Evolutionary conservation across 805 yeast species (phyloP).

Genomic region (Tetrapisispora fleetii): DNA sequence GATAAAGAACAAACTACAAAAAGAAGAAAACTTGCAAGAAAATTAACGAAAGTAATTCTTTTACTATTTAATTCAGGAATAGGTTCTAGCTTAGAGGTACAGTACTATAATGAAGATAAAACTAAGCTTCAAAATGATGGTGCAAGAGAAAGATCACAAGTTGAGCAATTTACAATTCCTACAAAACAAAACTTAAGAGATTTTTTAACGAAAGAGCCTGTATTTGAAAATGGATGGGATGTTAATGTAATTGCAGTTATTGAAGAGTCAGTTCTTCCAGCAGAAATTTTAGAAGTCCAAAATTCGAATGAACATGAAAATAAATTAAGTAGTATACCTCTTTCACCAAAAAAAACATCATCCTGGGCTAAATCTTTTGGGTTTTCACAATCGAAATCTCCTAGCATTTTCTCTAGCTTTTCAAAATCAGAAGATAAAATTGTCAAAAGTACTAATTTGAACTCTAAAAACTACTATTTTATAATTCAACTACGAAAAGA

Average conservation of each 20-base stretch:
- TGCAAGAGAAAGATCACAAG: conserved; percentile 25
- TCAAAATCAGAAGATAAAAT: background rate
- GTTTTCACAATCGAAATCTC: background rate
- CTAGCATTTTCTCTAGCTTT: conserved; percentile 1
- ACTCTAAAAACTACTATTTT: conserved; percentile 30
- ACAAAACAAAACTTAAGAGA: conserved; percentile 31
- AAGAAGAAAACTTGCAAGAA: conserved; percentile 49
- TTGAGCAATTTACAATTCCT: conserved; percentile 32
- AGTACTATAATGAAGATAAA: conserved; percentile 35
- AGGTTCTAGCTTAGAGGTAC: conserved; percentile 47
- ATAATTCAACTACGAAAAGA: conserved; percentile 37
- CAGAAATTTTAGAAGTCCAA: conserved; percentile 1
- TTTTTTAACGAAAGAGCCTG: conserved; percentile 26
- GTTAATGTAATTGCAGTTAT: conserved; percentile 62
- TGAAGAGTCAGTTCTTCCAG: conserved; percentile 12
- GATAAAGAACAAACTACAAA: conserved; percentile 74
- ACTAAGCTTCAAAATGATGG: conserved; percentile 17
- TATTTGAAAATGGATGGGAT: conserved; percentile 44
- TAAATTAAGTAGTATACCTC: background rate
- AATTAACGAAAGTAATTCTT: conserved; percentile 51
- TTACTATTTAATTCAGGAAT: conserved; percentile 69
- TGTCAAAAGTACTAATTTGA: background rate
- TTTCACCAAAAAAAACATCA: background rate
- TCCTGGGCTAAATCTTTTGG: conserved; percentile 2
- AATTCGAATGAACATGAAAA: background rate